Conservation (phyloP, 306 rosid genomes). For the Rosa lucieae region DNA sequence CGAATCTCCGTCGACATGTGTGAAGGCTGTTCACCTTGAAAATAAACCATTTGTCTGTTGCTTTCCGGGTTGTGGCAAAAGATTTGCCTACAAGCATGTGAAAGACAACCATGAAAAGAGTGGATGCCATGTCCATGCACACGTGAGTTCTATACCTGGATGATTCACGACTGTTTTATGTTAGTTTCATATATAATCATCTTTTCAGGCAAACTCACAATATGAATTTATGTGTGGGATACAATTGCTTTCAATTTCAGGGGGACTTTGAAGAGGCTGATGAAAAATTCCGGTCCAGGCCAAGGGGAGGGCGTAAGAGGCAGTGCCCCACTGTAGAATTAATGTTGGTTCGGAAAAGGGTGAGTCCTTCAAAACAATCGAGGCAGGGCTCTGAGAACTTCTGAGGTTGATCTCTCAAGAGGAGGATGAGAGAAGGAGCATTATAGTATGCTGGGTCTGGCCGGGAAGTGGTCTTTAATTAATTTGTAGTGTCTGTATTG, state of each 20-base stretch:
- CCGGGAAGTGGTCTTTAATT: no score
- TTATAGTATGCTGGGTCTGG: no score
- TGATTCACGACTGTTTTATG: background rate
- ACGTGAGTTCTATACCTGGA: constrained; percentile 40
- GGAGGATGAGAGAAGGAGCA: no score
- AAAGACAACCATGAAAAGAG: constrained; percentile 74
- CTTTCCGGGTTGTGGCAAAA: constrained; percentile 71
- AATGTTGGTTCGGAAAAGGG: constrained; percentile 77
- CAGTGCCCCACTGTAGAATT: constrained; percentile 55
- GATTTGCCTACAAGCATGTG: constrained; percentile 85
- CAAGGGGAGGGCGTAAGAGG: constrained; percentile 79
- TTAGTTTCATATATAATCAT: background rate
- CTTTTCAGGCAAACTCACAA: background rate
- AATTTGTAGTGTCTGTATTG: no score
- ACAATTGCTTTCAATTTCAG: constrained; percentile 26
- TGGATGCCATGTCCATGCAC: constrained; percentile 47
- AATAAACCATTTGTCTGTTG: constrained; percentile 59
- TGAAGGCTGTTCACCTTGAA: constrained; percentile 45
- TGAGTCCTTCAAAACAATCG: constrained; percentile 49
- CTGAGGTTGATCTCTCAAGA: no score
- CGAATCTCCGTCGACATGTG: constrained; percentile 65
- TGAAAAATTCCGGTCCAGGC: constrained; percentile 64
- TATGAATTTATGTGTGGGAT: background rate
- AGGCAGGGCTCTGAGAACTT: constrained; percentile 17
- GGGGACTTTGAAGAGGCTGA: constrained; percentile 31